Conservation (phyloP, 345 rosid species). For the Citrus reticulata region DNA sequence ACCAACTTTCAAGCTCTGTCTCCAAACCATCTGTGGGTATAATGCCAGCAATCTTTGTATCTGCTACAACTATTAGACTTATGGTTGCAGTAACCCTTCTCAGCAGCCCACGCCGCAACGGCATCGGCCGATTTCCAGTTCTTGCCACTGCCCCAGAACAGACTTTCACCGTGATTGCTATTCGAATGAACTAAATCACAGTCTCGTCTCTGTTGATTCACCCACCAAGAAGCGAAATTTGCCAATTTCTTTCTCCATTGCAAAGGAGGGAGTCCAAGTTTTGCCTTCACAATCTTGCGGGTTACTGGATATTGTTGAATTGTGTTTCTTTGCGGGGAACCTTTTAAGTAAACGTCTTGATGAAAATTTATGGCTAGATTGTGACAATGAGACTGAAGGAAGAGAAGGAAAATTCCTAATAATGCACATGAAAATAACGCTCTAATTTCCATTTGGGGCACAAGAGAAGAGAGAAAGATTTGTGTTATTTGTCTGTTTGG, state of each 20-base stretch:
- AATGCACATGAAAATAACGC: constrained; percentile 10
- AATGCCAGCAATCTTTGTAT: constrained; percentile 45
- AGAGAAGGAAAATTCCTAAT: constrained; percentile 23
- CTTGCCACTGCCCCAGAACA: constrained; percentile 59
- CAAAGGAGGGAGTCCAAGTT: constrained; percentile 47
- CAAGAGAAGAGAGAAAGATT: neutral
- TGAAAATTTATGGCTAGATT: neutral
- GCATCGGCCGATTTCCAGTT: constrained; percentile 48
- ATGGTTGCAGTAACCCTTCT: constrained; percentile 40
- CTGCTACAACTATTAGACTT: constrained; percentile 38
- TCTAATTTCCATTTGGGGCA: neutral
- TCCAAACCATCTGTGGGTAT: constrained; percentile 76
- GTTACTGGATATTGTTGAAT: constrained; percentile 39
- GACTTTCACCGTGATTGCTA: constrained; percentile 55
- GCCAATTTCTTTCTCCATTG: constrained; percentile 57
- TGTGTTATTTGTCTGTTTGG: neutral
- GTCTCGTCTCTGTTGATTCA: constrained; percentile 31
- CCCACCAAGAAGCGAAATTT: constrained; percentile 42
- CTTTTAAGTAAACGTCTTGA: constrained; percentile 9
- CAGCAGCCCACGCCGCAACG: constrained; percentile 50
- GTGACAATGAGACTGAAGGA: constrained; percentile 7
- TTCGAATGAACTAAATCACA: constrained; percentile 51
- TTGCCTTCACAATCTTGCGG: constrained; percentile 43
- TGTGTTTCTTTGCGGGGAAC: neutral
- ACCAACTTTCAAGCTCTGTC: constrained; percentile 47